Evolutionary conservation across 805 yeast species (phyloP).

Genomic region (Teunomyces barrocoloradensis): DNA sequence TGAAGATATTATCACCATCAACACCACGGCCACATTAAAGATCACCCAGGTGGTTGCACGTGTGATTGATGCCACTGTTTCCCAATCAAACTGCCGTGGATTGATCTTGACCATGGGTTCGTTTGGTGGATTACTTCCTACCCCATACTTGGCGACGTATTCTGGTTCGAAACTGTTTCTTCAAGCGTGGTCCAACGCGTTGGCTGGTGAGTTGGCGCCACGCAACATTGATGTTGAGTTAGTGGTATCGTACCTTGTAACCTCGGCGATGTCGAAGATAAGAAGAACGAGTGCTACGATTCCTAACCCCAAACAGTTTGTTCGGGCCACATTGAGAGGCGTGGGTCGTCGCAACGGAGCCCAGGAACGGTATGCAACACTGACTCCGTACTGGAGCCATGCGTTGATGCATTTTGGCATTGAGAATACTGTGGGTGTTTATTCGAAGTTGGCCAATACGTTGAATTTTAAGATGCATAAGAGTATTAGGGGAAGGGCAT

Average conservation of each 20-base stretch:
- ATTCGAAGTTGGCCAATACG: constrained; percentile 62
- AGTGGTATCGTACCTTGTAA: constrained; percentile 82
- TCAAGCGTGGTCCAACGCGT: constrained; percentile 87
- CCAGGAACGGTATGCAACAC: constrained; percentile 81
- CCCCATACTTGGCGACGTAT: constrained; percentile 89
- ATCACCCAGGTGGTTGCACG: constrained; percentile 83
- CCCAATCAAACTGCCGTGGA: constrained; percentile 50
- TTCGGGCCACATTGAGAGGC: constrained; percentile 60
- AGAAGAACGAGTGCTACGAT: constrained; percentile 69
- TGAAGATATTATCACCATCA: constrained; percentile 77
- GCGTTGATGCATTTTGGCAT: constrained; percentile 86
- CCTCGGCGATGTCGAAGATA: constrained; percentile 94
- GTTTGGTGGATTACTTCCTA: constrained; percentile 90
- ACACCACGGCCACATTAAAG: constrained; percentile 78
- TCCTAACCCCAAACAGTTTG: constrained; percentile 83
- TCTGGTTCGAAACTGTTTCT: constrained; percentile 95
- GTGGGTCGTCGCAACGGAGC: constrained; percentile 90
- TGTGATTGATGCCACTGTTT: constrained; percentile 54
- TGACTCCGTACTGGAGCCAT: constrained; percentile 92
- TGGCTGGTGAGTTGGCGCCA: constrained; percentile 77
- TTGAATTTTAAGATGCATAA: constrained; percentile 76
- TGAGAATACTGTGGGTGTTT: constrained; percentile 79
- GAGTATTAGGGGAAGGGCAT: constrained; percentile 77
- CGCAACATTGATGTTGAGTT: constrained; percentile 81
- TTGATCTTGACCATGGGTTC: constrained; percentile 94